phyloP scores from a whole-genome alignment of 768 basidiomycete genomes.

The Hericium rajendrae region DNA sequence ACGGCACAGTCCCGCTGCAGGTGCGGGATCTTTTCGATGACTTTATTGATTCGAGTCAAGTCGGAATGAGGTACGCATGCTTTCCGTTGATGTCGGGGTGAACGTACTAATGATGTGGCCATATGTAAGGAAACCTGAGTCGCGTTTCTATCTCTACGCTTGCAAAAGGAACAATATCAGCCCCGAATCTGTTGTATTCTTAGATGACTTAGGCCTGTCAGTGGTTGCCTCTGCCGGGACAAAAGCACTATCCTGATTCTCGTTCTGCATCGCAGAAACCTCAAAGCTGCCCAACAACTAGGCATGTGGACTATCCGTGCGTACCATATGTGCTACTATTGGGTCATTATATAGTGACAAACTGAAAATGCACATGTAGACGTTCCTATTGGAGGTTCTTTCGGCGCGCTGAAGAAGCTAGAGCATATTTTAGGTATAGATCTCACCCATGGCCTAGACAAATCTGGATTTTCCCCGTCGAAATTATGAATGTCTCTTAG shows the following conservation, averaged over 20 bases:
- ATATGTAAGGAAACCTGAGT: constrained; percentile 63
- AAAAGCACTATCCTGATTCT: neutral
- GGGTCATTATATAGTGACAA: constrained; percentile 14
- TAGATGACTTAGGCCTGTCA: constrained; percentile 77
- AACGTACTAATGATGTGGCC: constrained; percentile 6
- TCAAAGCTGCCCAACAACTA: constrained; percentile 62
- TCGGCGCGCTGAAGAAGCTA: constrained; percentile 50
- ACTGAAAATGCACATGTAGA: constrained; percentile 30
- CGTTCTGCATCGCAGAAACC: constrained; percentile 41
- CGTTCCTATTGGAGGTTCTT: constrained; percentile 58
- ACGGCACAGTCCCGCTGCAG: constrained; percentile 38
- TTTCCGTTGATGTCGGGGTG: constrained; percentile 4
- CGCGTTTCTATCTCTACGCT: constrained; percentile 59
- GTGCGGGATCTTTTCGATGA: constrained; percentile 66
- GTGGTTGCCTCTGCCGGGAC: constrained; percentile 17
- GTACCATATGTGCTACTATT: constrained; percentile 21
- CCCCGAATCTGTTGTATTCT: constrained; percentile 60
- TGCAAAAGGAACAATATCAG: constrained; percentile 56
- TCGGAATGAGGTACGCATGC: constrained; percentile 56
- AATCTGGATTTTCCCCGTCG: neutral
- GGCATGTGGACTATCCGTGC: constrained; percentile 81
- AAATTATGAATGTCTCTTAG: neutral
- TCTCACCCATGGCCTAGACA: constrained; percentile 28
- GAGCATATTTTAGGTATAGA: constrained; percentile 54
- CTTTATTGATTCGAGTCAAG: constrained; percentile 71